A percentile compares a stretch with the other conserved stretches of the same genome.
Evolutionary conservation across 768 basidiomycete species (phyloP).

Genomic region (Asterophora parasitica): DNA sequence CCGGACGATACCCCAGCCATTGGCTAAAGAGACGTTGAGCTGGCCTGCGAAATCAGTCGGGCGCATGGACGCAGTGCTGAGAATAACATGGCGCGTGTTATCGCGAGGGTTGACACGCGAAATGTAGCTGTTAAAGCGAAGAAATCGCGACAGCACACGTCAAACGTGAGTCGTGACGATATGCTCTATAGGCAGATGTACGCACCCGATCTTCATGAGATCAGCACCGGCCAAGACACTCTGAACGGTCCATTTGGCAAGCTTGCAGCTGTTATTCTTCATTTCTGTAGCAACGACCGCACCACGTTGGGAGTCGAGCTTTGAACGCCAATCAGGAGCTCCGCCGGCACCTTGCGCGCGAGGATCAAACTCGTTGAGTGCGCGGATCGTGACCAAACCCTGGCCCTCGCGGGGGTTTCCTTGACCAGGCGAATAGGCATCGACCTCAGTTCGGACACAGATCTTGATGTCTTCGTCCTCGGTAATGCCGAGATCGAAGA

Average conservation of each 20-base stretch:
- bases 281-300: conserved; percentile 99
- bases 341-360: conserved; percentile 87
- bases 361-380: conserved; percentile 95
- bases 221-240: conserved; percentile 94
- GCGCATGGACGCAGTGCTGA: conserved; percentile 92
- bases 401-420: conserved; percentile 63
- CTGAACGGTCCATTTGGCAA: conserved; percentile 97
- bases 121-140: conserved; percentile 63
- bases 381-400: conserved; percentile 85
- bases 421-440: conserved; percentile 71
- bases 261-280: conserved; percentile 99
- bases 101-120: conserved; percentile 93
- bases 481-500: conserved; percentile 87
- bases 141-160: background rate
- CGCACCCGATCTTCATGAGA: conserved; percentile 93
- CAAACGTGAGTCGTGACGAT: background rate
- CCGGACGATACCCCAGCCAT: conserved; percentile 98
- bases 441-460: conserved; percentile 94
- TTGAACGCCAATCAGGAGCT: conserved; percentile 98
- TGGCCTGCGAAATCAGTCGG: conserved; percentile 92
- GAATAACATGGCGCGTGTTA: conserved; percentile 90
- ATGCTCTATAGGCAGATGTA: conserved; percentile 14
- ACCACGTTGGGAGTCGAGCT: conserved; percentile 92
- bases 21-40: conserved; percentile 90
- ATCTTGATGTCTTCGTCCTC: conserved; percentile 91